These are phyloP conservation scores for Trichoderma oligosporum DNA, from an alignment of 2,329 filamentous ascomycete genomes.

Conservation along the genomic window DNA sequence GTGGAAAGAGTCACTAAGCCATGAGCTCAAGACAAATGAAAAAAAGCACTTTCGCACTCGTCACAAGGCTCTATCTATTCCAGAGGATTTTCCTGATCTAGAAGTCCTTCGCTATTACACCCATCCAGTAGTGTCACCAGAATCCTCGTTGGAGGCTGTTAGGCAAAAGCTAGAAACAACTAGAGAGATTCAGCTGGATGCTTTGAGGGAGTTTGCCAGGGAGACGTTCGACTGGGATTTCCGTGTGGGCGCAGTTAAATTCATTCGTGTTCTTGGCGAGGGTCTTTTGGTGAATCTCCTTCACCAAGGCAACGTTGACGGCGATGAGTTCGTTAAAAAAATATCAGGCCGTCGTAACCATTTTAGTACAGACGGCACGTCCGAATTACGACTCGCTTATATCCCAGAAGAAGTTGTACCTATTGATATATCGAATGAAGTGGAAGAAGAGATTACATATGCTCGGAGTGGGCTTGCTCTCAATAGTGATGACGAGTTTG, in stretches of 20 bases:
- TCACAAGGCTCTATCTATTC: slow-evolving; percentile 70
- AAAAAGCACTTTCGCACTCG: slow-evolving; percentile 73
- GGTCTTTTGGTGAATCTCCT: slow-evolving; percentile 65
- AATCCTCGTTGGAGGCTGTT: slow-evolving; percentile 38
- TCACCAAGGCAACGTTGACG: slow-evolving; percentile 22
- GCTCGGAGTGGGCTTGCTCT: slow-evolving; percentile 54
- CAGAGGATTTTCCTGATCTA: slow-evolving; percentile 73
- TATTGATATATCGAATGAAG: slow-evolving; percentile 70
- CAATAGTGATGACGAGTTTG: slow-evolving; percentile 64
- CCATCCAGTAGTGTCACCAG: slow-evolving; percentile 75
- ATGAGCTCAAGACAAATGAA: slow-evolving; percentile 80
- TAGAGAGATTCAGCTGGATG: slow-evolving; percentile 34
- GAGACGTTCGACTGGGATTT: slow-evolving; percentile 86
- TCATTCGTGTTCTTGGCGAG: slow-evolving; percentile 75
- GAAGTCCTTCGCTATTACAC: slow-evolving; percentile 84
- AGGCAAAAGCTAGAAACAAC: slow-evolving; percentile 27
- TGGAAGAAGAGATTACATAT: slow-evolving; percentile 54
- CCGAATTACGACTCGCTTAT: slow-evolving; percentile 76
- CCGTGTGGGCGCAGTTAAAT: slow-evolving; percentile 74
- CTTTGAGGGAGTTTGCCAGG: slow-evolving; percentile 68
- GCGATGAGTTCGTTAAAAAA: slow-evolving; percentile 54
- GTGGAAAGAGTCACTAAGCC: slow-evolving; percentile 70
- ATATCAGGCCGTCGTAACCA: slow-evolving; percentile 68
- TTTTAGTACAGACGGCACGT: slow-evolving; percentile 67
- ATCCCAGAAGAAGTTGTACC: slow-evolving; percentile 72